phyloP scores from a whole-genome alignment of 345 rosid species.

The Reutealis trisperma region DNA sequence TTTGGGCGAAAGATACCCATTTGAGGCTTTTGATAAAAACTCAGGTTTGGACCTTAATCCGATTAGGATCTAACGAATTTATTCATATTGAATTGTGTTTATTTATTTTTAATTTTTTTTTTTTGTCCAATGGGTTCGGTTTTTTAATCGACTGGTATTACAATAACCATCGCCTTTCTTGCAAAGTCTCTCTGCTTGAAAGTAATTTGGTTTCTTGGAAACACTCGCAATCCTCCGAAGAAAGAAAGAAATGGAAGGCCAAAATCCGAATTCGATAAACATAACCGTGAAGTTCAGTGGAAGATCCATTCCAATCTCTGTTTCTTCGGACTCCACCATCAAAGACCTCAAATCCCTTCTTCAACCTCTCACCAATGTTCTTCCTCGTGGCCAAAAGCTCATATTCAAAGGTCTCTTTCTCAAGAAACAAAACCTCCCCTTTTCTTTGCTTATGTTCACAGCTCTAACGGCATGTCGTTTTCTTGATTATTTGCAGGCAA shows the following conservation, averaged over 20 bases:
- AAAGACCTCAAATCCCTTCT: conserved; percentile 68
- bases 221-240: neutral
- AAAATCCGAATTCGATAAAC: conserved; percentile 23
- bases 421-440: neutral
- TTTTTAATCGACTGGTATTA: too few relatives aligned
- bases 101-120: too few relatives aligned
- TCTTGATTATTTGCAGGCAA: conserved; percentile 47
- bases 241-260: conserved; percentile 4
- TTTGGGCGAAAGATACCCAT: too few relatives aligned
- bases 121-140: too few relatives aligned
- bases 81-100: too few relatives aligned
- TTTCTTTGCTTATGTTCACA: neutral
- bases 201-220: too few relatives aligned
- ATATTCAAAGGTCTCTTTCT: conserved; percentile 64
- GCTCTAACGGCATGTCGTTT: neutral
- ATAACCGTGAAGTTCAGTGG: conserved; percentile 73
- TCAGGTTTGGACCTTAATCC: too few relatives aligned
- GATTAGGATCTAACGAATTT: too few relatives aligned
- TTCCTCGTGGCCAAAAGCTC: conserved; percentile 94
- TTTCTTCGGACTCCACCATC: conserved; percentile 50
- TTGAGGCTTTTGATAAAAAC: too few relatives aligned
- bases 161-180: too few relatives aligned
- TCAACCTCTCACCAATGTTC: conserved; percentile 84
- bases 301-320: conserved; percentile 53
- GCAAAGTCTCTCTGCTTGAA: too few relatives aligned